Conservation (phyloP, 2,329 filamentous ascomycete species). For the Kalaharituber pfeilii region DNA sequence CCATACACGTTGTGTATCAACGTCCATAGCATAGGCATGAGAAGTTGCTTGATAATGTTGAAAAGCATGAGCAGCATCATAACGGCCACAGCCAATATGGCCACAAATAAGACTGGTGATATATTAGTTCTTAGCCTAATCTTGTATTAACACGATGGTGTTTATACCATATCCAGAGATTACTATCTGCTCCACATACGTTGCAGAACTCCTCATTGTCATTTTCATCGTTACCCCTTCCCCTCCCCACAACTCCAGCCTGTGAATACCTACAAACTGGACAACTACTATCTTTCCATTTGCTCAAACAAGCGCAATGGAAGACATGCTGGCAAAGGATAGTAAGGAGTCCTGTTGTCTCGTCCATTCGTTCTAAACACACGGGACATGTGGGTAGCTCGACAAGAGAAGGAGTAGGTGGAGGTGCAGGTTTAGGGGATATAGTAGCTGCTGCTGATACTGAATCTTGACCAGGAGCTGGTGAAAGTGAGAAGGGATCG, state of each 20-base stretch:
- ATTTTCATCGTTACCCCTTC: slow-evolving; percentile 28
- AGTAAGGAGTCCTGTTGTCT: slow-evolving; percentile 83
- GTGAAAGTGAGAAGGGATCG: slow-evolving; percentile 24
- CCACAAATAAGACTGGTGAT: slow-evolving; percentile 21
- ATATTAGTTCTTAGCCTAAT: not conserved
- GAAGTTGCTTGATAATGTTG: slow-evolving; percentile 22
- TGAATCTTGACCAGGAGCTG: slow-evolving; percentile 9
- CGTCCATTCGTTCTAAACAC: slow-evolving; percentile 94
- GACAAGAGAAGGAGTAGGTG: slow-evolving; percentile 65
- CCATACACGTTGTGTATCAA: slow-evolving; percentile 90
- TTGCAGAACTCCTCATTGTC: slow-evolving; percentile 33
- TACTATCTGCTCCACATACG: slow-evolving; percentile 21
- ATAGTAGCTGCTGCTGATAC: slow-evolving; percentile 25
- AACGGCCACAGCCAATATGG: slow-evolving; percentile 75
- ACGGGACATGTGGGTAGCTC: slow-evolving; percentile 93
- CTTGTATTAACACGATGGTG: not conserved
- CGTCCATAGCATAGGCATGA: slow-evolving; percentile 83
- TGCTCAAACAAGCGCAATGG: slow-evolving; percentile 87
- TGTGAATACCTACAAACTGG: slow-evolving; percentile 87
- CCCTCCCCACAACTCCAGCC: slow-evolving; percentile 14
- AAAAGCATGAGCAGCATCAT: slow-evolving; percentile 51
- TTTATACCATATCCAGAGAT: slow-evolving; percentile 22
- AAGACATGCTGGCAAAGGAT: slow-evolving; percentile 97
- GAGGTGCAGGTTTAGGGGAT: slow-evolving; percentile 45
- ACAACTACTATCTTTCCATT: slow-evolving; percentile 87